These are phyloP conservation scores for Talaromyces trachyspermus DNA, from an alignment of 495 filamentous ascomycete species.

Conservation along the genomic window DNA sequence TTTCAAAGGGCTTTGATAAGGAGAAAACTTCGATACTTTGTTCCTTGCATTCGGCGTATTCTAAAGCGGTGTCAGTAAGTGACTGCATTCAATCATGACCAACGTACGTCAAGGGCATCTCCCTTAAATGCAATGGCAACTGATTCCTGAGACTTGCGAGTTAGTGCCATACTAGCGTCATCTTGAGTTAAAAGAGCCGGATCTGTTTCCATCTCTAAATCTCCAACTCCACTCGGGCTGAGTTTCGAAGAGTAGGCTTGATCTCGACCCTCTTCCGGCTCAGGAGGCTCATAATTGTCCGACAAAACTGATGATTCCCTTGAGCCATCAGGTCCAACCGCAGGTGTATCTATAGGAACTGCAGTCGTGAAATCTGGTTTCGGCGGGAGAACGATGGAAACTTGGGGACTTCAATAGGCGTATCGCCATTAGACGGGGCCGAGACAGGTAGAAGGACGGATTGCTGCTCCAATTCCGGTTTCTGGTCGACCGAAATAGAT, in stretches of 20 bases:
- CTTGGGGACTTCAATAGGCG: neutral
- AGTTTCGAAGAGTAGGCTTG: slow-evolving; percentile 8
- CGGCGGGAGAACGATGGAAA: neutral
- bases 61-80: slow-evolving; percentile 4
- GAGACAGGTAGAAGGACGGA: neutral
- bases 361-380: neutral
- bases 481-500: slow-evolving; percentile 15
- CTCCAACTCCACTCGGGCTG: neutral
- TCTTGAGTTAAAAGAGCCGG: slow-evolving; percentile 14
- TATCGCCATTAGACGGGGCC: slow-evolving; percentile 1
- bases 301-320: slow-evolving; percentile 30
- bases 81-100: slow-evolving; percentile 1
- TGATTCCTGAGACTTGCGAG: slow-evolving; percentile 22
- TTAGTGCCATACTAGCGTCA: slow-evolving; percentile 26
- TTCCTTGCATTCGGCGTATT: neutral
- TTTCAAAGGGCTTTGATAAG: slow-evolving; percentile 77
- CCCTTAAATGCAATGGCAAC: slow-evolving; percentile 7
- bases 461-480: neutral
- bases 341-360: neutral
- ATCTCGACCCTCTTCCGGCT: slow-evolving; percentile 30
- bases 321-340: slow-evolving; percentile 4
- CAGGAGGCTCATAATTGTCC: slow-evolving; percentile 55
- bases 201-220: slow-evolving; percentile 10
- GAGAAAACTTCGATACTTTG: slow-evolving; percentile 41
- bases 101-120: slow-evolving; percentile 27